These are phyloP conservation scores for Vaucheria bursata DNA, from an alignment of 352 stramenopile genomes.

Conservation along the genomic window DNA sequence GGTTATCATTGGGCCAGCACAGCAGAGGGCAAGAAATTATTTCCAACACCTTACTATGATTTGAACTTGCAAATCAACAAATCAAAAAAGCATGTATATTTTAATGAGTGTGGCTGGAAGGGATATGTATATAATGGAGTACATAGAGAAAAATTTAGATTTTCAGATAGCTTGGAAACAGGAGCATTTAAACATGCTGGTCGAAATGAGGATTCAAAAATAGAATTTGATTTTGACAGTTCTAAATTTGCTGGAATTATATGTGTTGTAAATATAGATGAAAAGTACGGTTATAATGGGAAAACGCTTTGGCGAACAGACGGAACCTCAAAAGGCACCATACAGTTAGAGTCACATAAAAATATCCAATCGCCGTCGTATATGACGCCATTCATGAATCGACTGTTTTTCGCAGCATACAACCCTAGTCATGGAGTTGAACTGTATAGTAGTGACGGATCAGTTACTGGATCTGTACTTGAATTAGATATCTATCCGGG, in stretches of 20 bases:
- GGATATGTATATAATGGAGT: conserved; percentile 62
- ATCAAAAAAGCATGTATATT: conserved; percentile 56
- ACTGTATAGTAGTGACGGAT: conserved; percentile 62
- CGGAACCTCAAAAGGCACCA: conserved; percentile 59
- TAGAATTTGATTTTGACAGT: conserved; percentile 43
- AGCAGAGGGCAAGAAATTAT: conserved; percentile 26
- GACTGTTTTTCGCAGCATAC: conserved; percentile 65
- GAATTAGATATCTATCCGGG: conserved; percentile 49
- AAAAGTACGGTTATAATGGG: conserved; percentile 21
- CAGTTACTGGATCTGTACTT: conserved; percentile 53
- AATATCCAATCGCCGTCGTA: conserved; percentile 44
- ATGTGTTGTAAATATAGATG: conserved; percentile 53
- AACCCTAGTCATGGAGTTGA: conserved; percentile 57
- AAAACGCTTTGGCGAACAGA: conserved; percentile 70
- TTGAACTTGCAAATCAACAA: neutral
- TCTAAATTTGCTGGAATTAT: conserved; percentile 65
- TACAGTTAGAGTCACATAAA: conserved; percentile 52
- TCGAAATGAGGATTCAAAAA: conserved; percentile 24
- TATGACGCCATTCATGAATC: conserved; percentile 52
- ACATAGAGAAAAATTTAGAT: conserved; percentile 64
- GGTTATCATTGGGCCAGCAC: conserved; percentile 71
- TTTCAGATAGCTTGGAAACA: conserved; percentile 66
- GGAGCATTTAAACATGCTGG: conserved; percentile 71
- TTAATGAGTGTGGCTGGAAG: conserved; percentile 68
- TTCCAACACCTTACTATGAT: conserved; percentile 18